phyloP scores from a whole-genome alignment of 2,329 filamentous ascomycete genomes.

The Diaporthe helianthi region DNA sequence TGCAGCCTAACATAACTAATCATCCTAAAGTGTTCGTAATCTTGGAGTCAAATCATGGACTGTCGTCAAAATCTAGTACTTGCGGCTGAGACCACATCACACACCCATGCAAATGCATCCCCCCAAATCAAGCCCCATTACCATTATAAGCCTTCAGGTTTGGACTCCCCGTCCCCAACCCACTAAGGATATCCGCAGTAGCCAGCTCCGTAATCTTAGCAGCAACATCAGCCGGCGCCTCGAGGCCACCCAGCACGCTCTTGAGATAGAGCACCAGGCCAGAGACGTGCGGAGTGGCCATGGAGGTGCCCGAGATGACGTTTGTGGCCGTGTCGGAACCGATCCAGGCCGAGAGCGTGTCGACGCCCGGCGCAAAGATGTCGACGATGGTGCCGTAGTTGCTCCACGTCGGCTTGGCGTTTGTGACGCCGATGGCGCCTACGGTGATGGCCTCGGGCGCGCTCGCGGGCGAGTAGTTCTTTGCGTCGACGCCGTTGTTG shows the following conservation, averaged over 20 bases:
- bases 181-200: constrained; percentile 35
- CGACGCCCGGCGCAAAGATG: constrained; percentile 53
- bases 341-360: constrained; percentile 52
- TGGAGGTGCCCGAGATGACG: constrained; percentile 64
- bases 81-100: background rate
- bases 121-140: background rate
- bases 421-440: constrained; percentile 45
- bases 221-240: constrained; percentile 51
- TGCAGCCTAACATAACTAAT: background rate
- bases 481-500: constrained; percentile 45
- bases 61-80: background rate
- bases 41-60: background rate
- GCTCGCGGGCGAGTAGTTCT: constrained; percentile 46
- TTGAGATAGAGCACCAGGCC: constrained; percentile 66
- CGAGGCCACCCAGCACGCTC: constrained; percentile 30
- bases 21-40: background rate
- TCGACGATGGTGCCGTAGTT: constrained; percentile 55
- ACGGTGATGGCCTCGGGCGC: constrained; percentile 50
- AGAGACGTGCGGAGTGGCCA: constrained; percentile 67
- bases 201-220: constrained; percentile 50
- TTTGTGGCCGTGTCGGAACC: constrained; percentile 46
- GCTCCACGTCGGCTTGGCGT: constrained; percentile 48
- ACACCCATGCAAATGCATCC: background rate
- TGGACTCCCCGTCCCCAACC: constrained; percentile 34
- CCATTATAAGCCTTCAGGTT: constrained; percentile 40